Percentiles rank a stretch among this genome's conserved stretches.
These are phyloP conservation scores for Aspergillus coremiiformis DNA, from an alignment of 495 filamentous ascomycete genomes.

Conservation along the genomic window DNA sequence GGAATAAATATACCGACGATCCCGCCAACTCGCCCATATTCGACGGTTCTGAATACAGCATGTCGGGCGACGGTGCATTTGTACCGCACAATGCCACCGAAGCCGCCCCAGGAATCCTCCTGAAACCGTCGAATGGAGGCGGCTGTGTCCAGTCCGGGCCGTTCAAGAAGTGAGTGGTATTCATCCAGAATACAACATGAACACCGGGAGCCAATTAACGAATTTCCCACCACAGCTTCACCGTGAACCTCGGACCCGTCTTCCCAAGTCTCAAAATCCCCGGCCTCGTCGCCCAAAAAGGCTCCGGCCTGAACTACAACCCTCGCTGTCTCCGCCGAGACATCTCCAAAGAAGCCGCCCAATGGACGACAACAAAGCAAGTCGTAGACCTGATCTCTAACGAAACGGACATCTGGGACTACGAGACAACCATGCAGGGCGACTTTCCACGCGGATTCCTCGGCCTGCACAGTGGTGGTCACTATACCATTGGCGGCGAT, in stretches of 20 bases:
- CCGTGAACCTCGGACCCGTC: constrained; percentile 42
- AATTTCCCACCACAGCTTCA: constrained; percentile 2
- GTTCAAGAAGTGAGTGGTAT: constrained; percentile 28
- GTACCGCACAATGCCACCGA: constrained; percentile 25
- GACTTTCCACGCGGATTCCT: constrained; percentile 17
- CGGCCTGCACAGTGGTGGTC: constrained; percentile 51
- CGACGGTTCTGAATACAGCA: constrained; percentile 46
- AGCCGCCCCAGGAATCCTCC: constrained; percentile 11
- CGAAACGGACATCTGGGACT: constrained; percentile 1
- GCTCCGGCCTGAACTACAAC: constrained; percentile 31
- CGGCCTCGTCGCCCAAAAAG: constrained; percentile 5
- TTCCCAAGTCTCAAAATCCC: constrained; percentile 7
- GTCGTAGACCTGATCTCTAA: constrained; percentile 4
- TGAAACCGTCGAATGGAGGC: constrained; percentile 44
- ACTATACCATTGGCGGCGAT: constrained; percentile 51
- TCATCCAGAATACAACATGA: neutral
- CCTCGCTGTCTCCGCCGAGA: constrained; percentile 56
- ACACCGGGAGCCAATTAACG: too few species aligned
- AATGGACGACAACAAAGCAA: constrained; percentile 1
- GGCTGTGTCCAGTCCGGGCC: constrained; percentile 52
- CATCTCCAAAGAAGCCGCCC: constrained; percentile 3
- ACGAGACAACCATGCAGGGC: constrained; percentile 5
- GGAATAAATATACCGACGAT: constrained; percentile 42
- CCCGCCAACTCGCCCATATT: constrained; percentile 52
- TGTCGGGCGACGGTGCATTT: constrained; percentile 49